These are phyloP conservation scores for Claviceps pusilla DNA, from an alignment of 2,329 filamentous ascomycete genomes.

Conservation along the genomic window DNA sequence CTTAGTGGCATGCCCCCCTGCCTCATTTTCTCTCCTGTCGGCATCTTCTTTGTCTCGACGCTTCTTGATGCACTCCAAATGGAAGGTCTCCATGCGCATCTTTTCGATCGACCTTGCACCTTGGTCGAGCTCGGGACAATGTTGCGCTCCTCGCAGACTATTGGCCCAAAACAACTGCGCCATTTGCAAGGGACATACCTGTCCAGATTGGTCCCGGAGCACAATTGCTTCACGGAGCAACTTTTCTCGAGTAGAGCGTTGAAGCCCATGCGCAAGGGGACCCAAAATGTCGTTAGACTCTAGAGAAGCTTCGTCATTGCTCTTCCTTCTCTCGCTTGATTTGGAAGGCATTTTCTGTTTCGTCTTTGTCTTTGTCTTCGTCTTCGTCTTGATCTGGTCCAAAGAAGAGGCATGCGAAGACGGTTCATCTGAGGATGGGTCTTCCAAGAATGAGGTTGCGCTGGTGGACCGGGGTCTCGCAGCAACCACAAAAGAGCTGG, in stretches of 20 bases:
- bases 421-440: too few relatives aligned
- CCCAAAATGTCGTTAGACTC: neutral
- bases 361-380: neutral
- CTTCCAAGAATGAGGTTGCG: neutral
- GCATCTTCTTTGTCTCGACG: slow-evolving; percentile 9
- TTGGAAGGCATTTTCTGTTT: neutral
- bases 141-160: slow-evolving; percentile 1
- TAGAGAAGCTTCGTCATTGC: neutral
- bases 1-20: slow-evolving; percentile 11
- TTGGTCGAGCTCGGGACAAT: slow-evolving; percentile 10
- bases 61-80: slow-evolving; percentile 7
- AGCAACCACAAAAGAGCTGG: neutral
- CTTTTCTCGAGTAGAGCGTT: slow-evolving; percentile 1
- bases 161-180: slow-evolving; percentile 10
- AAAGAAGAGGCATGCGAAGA: neutral
- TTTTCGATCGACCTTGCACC: slow-evolving; percentile 6
- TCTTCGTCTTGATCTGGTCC: too few relatives aligned
- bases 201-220: slow-evolving; percentile 7
- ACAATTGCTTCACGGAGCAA: neutral
- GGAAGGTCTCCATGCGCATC: slow-evolving; percentile 10
- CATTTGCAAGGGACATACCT: slow-evolving; percentile 9
- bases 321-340: neutral
- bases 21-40: slow-evolving; percentile 7
- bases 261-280: neutral
- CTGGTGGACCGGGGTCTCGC: neutral